Evolutionary conservation across 2,329 filamentous ascomycete species (phyloP).

Genomic region (Mariannaea elegans): DNA sequence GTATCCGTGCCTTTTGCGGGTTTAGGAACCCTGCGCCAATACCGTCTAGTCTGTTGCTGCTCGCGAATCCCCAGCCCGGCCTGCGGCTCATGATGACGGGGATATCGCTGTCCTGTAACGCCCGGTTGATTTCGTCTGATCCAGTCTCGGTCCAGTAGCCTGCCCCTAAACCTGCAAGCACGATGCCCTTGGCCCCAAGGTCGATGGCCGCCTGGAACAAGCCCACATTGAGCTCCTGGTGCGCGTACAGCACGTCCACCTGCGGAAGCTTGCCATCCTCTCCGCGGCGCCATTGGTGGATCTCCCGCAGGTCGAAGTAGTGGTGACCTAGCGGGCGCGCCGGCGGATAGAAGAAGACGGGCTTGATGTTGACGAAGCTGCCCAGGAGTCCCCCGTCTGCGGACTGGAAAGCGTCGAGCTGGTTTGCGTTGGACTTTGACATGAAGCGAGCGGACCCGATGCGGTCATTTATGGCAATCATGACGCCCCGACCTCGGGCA

Average conservation of each 20-base stretch:
- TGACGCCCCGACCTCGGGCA: constrained; percentile 61
- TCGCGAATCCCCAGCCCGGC: constrained; percentile 62
- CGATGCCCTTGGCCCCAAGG: constrained; percentile 61
- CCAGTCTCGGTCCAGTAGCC: constrained; percentile 57
- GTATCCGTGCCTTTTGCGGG: constrained; percentile 63
- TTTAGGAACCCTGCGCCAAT: constrained; percentile 62
- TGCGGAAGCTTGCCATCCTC: constrained; percentile 53
- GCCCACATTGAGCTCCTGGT: constrained; percentile 60
- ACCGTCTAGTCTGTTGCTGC: constrained; percentile 45
- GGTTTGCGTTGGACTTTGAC: constrained; percentile 70
- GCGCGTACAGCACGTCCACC: constrained; percentile 65
- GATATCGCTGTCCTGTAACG: constrained; percentile 55
- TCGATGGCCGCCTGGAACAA: constrained; percentile 59
- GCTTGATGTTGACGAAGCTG: constrained; percentile 64
- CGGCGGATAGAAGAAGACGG: constrained; percentile 68
- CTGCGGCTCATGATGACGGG: constrained; percentile 62
- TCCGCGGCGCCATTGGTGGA: constrained; percentile 22
- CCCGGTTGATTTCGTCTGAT: constrained; percentile 49
- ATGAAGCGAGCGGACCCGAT: constrained; percentile 66
- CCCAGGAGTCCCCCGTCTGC: constrained; percentile 66
- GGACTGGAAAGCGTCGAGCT: constrained; percentile 69
- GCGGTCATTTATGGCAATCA: constrained; percentile 70
- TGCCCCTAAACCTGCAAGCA: constrained; percentile 64
- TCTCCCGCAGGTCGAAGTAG: constrained; percentile 50
- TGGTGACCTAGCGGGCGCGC: constrained; percentile 56